Evolutionary conservation across 1,284 basidiomycete genomes (phyloP).

Genomic region (Puccinia coronata): DNA sequence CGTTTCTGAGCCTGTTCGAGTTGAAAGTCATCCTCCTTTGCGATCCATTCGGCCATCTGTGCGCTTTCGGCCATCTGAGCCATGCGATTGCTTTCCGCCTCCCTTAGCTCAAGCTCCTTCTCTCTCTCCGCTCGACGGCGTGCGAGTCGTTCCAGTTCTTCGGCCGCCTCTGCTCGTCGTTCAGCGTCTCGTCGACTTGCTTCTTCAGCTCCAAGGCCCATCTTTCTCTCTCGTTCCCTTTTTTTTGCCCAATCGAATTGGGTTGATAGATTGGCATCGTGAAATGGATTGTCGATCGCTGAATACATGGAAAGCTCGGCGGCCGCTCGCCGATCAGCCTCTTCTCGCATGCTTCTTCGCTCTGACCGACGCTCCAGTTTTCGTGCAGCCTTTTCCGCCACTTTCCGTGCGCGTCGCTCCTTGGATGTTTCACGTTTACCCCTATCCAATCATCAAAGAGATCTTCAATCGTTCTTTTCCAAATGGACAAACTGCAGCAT

Average conservation of each 20-base stretch:
- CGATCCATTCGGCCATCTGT: slow-evolving; percentile 96
- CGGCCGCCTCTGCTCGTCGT: slow-evolving; percentile 77
- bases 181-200: slow-evolving; percentile 76
- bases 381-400: slow-evolving; percentile 55
- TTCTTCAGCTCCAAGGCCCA: slow-evolving; percentile 78
- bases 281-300: slow-evolving; percentile 92
- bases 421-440: slow-evolving; percentile 51
- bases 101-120: slow-evolving; percentile 77
- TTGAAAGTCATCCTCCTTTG: slow-evolving; percentile 95
- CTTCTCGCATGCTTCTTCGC: slow-evolving; percentile 49
- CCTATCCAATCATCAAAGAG: not conserved
- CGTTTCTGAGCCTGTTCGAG: slow-evolving; percentile 87
- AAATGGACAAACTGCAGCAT: not conserved
- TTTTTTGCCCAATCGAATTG: slow-evolving; percentile 99
- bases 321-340: slow-evolving; percentile 54
- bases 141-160: slow-evolving; percentile 90
- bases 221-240: slow-evolving; percentile 87
- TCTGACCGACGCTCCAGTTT: slow-evolving; percentile 51
- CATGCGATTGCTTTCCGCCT: slow-evolving; percentile 88
- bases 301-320: slow-evolving; percentile 67
- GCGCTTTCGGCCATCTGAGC: slow-evolving; percentile 85
- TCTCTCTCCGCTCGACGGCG: slow-evolving; percentile 87
- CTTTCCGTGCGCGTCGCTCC: slow-evolving; percentile 52
- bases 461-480: not conserved
- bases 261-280: slow-evolving; percentile 90